Evolutionary conservation across 257 asterid genomes (phyloP).

Genomic region (Solanum appendiculatum): DNA sequence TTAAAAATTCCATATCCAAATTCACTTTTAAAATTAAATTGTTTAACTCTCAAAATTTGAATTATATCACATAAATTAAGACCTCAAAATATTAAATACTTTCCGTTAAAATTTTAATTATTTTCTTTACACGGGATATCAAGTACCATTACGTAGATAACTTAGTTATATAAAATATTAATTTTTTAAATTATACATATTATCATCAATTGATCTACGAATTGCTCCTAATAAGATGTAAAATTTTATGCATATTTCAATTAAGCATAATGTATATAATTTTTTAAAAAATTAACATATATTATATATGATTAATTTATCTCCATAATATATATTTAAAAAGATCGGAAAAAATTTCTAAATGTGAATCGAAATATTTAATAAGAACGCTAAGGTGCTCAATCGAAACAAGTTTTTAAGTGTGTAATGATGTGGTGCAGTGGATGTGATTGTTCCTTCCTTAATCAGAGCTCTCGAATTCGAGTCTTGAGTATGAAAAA

Average conservation of each 20-base stretch:
- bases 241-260: background rate
- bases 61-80: background rate
- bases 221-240: background rate
- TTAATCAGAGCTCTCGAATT: background rate
- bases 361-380: too few species aligned
- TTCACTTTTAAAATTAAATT: accelerated
- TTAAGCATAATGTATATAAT: background rate
- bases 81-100: too few species aligned
- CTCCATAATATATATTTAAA: background rate
- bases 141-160: background rate
- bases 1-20: accelerated
- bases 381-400: background rate
- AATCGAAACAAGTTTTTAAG: too few species aligned
- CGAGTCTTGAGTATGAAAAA: background rate
- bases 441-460: background rate
- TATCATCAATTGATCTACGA: background rate
- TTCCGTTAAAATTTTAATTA: too few species aligned
- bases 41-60: too few species aligned
- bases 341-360: accelerated
- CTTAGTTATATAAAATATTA: too few species aligned
- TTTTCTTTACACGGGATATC: too few species aligned
- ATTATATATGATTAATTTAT: too few species aligned
- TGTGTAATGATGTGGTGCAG: background rate
- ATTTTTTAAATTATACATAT: background rate
- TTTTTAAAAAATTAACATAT: background rate